Evolutionary conservation across 2,329 filamentous ascomycete genomes (phyloP).

Genomic region (Dactylonectria estremocensis): DNA sequence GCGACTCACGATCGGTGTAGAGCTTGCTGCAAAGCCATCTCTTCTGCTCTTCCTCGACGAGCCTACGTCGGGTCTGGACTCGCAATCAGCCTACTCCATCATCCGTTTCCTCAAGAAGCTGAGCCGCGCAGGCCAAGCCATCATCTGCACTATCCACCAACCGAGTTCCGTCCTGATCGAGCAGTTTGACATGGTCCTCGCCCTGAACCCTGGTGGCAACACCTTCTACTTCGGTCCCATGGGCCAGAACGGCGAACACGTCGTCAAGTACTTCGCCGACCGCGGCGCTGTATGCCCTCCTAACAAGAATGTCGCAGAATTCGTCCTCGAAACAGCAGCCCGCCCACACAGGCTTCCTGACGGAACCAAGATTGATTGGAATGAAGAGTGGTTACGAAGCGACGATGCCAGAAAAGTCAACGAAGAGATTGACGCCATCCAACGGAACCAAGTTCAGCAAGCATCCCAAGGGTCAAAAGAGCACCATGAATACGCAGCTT

Average conservation of each 20-base stretch:
- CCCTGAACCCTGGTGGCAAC: slow-evolving; percentile 66
- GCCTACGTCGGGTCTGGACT: slow-evolving; percentile 69
- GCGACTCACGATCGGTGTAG: slow-evolving; percentile 67
- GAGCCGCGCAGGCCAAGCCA: slow-evolving; percentile 70
- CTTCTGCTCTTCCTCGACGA: slow-evolving; percentile 75
- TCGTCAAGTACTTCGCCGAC: slow-evolving; percentile 69
- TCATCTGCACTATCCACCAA: slow-evolving; percentile 73
- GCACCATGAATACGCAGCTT: slow-evolving; percentile 75
- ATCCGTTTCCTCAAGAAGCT: slow-evolving; percentile 72
- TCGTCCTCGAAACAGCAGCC: slow-evolving; percentile 63
- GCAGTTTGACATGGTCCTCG: slow-evolving; percentile 68
- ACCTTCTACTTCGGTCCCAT: slow-evolving; percentile 69
- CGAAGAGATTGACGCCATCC: slow-evolving; percentile 69
- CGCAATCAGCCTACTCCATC: slow-evolving; percentile 71
- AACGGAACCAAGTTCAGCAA: slow-evolving; percentile 37
- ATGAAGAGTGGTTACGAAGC: slow-evolving; percentile 80
- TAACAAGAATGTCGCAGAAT: slow-evolving; percentile 64
- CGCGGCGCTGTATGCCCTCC: slow-evolving; percentile 78
- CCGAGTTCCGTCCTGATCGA: slow-evolving; percentile 68
- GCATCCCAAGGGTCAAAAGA: slow-evolving; percentile 10
- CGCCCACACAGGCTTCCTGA: slow-evolving; percentile 53
- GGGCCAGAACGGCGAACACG: slow-evolving; percentile 60
- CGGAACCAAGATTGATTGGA: slow-evolving; percentile 74
- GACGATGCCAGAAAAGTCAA: slow-evolving; percentile 71
- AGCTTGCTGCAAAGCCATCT: slow-evolving; percentile 68